Base-by-base conservation (phyloP, 768 basidiomycete species). In the Mrakia blollopis region DNA sequence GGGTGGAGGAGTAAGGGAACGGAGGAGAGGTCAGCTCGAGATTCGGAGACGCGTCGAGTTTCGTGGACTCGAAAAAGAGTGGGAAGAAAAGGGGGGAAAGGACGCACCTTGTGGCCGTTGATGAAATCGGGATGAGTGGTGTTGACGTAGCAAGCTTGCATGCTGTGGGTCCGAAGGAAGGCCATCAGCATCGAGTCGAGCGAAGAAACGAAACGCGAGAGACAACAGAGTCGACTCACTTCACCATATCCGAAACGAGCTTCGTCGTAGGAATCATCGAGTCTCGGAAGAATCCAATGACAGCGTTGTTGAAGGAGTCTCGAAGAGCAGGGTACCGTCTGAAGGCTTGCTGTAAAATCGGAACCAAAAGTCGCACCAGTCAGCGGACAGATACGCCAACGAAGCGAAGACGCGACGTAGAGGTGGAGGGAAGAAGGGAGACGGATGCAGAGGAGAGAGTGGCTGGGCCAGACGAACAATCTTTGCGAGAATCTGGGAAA, bases 61-160 rank as follows among this genome's bases (percentile, higher is more conserved):
- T n/a, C n/a, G n/a, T n/a, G n/a, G n/a, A n/a, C n/a, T n/a, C n/a
- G 39, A 41, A 41, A 41, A 25, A 57, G 14, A n/a, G 25, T 8
- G 23, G 57, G 57, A 28, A 57, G 28, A n/a, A 57, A 57, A n/a
- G n/a, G n/a, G n/a, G 57, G 0, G 28, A 7, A 28, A n/a, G n/a
- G n/a, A 13, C 47, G 47, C 14, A 50, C 57, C 85, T 91, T 94
- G 85, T 99, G 96, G 32, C 97, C 97, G 79, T 90, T 92, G 82
- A 99, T 88, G 86, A 99, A 98, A 85, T 99, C 97, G 1, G 97
- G 97, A 83, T 99, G 97, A 1, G 96, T 98, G 21, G 97, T 98
- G 85, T 99, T 99, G 81, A 99, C 91, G 83, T 98, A 99, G 83
- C 94, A 96, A 52, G 95, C 94, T 86, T 98, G 96, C 94, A 98